Base-by-base conservation (phyloP, 1,284 basidiomycete species). In the Kwoniella shivajii region DNA sequence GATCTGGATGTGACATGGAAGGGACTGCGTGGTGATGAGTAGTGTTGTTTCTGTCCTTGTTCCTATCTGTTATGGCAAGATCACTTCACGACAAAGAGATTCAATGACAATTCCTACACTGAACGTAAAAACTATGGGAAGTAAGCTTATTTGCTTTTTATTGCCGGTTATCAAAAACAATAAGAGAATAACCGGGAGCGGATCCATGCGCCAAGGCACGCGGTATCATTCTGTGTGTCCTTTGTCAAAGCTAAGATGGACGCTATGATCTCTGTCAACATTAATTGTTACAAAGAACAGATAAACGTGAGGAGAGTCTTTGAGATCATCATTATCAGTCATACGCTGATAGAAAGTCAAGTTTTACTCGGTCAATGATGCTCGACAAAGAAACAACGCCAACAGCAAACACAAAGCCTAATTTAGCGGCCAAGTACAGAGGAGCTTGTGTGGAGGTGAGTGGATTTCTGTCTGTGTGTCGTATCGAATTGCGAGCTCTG, bases 371-470 rank as follows among this genome's bases (percentile, higher is more conserved):
- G 30, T 11, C 44, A 65, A n/a, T 64, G 11, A 44, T 34, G 18
- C 20, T 57, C 61, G 70, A 72, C 55, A 68, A 72, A 39, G 73
- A 74, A 24, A 70, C 68, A 2, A 76, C 72, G n/a, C 71, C 74
- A 4, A 76, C 67, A 7, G 68, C 71, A 2, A 56, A 59, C 2
- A 33, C 59, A 10, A 53, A 53, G 31, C 43, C 51, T 7, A 43
- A 46, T 26, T 14, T 38, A 13, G 57, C 62, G 26, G 85, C 87
- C 70, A 86, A 84, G 75, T 90, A 89, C 68, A 82, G 88, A 18
- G 89, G 89, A 3, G 88, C 89, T 3, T 88, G 89, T 26, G 87
- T 91, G 7, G 89, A 76, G 63, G 74, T 74, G 44, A 26, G 69
- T 61, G 20, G 20, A 1, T 2, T 24, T 24, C 41, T 20, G 14